phyloP scores from a whole-genome alignment of 306 rosid genomes.

The Trifolium subterraneum region DNA sequence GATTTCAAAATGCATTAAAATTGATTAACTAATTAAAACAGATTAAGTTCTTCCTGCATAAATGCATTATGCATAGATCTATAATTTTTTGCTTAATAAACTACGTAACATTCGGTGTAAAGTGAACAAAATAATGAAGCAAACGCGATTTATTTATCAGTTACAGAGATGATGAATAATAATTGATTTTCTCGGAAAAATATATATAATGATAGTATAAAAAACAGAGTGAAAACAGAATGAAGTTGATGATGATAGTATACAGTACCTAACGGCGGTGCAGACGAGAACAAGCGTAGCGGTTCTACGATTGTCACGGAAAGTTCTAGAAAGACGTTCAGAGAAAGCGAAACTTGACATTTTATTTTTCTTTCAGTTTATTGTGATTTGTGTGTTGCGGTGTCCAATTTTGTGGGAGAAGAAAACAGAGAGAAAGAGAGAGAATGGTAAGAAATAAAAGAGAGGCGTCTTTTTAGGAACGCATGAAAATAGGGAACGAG shows the following conservation, averaged over 20 bases:
- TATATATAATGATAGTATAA: too few relatives aligned
- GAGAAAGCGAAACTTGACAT: constrained; percentile 56
- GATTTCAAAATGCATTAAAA: not conserved
- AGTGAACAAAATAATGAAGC: not conserved
- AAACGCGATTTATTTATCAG: not conserved
- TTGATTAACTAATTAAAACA: not conserved
- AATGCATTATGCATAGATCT: constrained; percentile 11
- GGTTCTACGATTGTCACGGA: constrained; percentile 57
- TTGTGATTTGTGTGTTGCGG: not conserved
- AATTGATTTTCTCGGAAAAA: not conserved
- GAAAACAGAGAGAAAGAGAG: constrained; percentile 20
- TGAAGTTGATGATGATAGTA: not conserved
- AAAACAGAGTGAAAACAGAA: not conserved
- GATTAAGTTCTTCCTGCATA: not conserved
- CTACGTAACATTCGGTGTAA: not conserved
- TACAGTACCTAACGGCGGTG: constrained; percentile 70
- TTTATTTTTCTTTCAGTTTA: not conserved
- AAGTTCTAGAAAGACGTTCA: constrained; percentile 55
- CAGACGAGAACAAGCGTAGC: constrained; percentile 64
- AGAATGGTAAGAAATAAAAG: not conserved
- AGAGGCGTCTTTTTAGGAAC: not conserved
- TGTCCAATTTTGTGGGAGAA: constrained; percentile 31
- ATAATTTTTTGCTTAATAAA: not conserved
- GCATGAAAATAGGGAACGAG: constrained; percentile 13
- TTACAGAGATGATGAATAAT: not conserved